A percentile compares a stretch with the other conserved stretches of the same genome.
These are phyloP conservation scores for Drechslerella dactyloides DNA, from an alignment of 2,329 filamentous ascomycete species.

Conservation along the genomic window DNA sequence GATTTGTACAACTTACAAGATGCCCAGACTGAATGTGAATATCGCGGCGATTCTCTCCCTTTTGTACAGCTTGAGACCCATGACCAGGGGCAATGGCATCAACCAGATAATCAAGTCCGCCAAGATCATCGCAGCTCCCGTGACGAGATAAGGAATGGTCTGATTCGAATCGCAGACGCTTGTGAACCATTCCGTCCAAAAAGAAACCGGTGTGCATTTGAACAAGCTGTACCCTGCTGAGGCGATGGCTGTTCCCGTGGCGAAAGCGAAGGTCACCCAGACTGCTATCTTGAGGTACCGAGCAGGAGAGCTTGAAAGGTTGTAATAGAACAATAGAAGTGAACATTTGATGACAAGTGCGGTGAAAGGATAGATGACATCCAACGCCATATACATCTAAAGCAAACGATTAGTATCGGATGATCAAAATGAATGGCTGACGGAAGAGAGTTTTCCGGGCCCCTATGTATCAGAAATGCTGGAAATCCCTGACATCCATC, in stretches of 20 bases:
- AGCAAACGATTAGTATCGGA: too few species aligned
- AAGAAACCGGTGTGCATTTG: slow-evolving; percentile 34
- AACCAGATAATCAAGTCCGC: slow-evolving; percentile 46
- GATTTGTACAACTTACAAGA: slow-evolving; percentile 23
- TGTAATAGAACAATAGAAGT: slow-evolving; percentile 44
- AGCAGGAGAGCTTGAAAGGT: slow-evolving; percentile 18
- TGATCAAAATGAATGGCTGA: too few species aligned
- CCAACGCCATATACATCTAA: slow-evolving; percentile 37
- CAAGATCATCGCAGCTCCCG: slow-evolving; percentile 34
- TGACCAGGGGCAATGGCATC: slow-evolving; percentile 42
- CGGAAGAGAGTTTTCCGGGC: too few species aligned
- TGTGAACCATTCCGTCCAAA: slow-evolving; percentile 45
- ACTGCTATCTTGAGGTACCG: slow-evolving; percentile 33
- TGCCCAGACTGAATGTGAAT: slow-evolving; percentile 48
- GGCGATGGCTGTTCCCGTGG: slow-evolving; percentile 15
- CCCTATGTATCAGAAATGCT: background rate
- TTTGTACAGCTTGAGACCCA: slow-evolving; percentile 31
- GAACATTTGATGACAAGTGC: slow-evolving; percentile 44
- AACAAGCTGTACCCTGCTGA: slow-evolving; percentile 25
- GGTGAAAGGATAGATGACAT: slow-evolving; percentile 37
- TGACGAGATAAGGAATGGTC: slow-evolving; percentile 39
- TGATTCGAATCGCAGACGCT: slow-evolving; percentile 32
- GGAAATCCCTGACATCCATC: too few species aligned
- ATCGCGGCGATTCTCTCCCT: slow-evolving; percentile 42
- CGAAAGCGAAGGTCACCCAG: slow-evolving; percentile 36